Base-by-base conservation (phyloP, 805 yeast genomes). In the Candida jianshihensis region DNA sequence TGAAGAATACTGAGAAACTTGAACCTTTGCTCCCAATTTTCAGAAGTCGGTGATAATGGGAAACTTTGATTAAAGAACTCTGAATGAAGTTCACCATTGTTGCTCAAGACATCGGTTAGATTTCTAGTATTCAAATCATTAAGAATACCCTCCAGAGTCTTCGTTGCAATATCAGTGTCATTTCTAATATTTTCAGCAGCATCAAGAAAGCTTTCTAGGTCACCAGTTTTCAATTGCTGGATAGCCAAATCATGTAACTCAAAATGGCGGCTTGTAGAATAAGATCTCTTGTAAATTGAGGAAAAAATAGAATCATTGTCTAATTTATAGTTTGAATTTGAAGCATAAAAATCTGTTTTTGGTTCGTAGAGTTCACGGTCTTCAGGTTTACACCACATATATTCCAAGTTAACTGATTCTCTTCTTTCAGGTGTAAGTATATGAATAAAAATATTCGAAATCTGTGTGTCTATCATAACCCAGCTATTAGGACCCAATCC, bases 401-500 rank as follows among this genome's bases (percentile, higher is more conserved):
- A 64, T 54, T 87, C 96, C 52, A 89, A 66, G 49, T 84, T 76
- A 44, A 90, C 60, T 39, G 73, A 78, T 14, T 57, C 54, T 40
- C 97, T 67, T 56, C 90, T 73, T 28, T 76, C 78, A 5, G 68
- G 66, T 1, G 95, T 85, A 49, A 89, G 59, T 14, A 89, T 58
- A 57, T 89, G 95, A 22, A 89, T 69, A 37, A 67, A 72, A 4
- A 87, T 71, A 26, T 75, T 75, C 41, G 79, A 81, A 3, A 73
- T 59, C 19, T 68, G 64, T 33, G 86, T 71, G 48, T 86, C 87
- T 33, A 88, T 64, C 72, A 85, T 75, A 17, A 85, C 76, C 97
- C 97, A 89, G 19, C 84, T 73, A 47, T 86, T 87, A 5, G 78
- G 66, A 16, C 49, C 54, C 5, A 60, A 44, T 13, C 84, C 82